Evolutionary conservation across 2,329 filamentous ascomycete species (phyloP), one percentile per base, ranked within the genome.

Genomic region (Talaromyces sp.): DNA sequence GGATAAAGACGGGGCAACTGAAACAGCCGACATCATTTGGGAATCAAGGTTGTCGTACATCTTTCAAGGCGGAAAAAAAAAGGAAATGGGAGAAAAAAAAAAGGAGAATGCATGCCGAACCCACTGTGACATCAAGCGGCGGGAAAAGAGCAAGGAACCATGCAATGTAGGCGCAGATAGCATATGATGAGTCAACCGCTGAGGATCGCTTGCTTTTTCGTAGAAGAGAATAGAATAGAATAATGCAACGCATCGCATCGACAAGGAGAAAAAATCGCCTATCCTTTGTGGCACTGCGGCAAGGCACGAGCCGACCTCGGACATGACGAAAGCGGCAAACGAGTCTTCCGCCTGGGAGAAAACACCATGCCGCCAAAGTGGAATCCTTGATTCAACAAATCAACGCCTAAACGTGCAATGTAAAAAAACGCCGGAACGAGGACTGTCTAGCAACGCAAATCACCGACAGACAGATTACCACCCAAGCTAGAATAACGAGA

Each of bases 331-430:
- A 66, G 52, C 54, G 64, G 59, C 59, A 62, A 65, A 62, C 47
- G 50, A 39, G 47, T 63, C 63, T 60, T 64, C 63, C 41, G 13
- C 47, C 57, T 54, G 39, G 49, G 54, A 62, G 50, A 56, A 62
- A 62, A 59, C 61, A 47, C 41, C 52, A 60, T 4, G 47, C 56
- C 64, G 60, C 64, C 64, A 24, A 24, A 49, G 50, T 47, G 50
- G 19, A 54, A 33, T 45, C 57, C 49, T 49, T 37, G 58, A 45
- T 60, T 54, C 57, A 58, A 58, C 49, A 54, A 41, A 66, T 54
- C 64, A 66, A 66, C 64, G 60, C 64, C 64, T n/a, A n/a, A 62
- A 66, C 43, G 54, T 62, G 60, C 59, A 66, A 62, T 66, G 64
- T 41, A 59, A 45, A 33, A 33, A 59, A 66, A 65, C 54, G 59